These are phyloP conservation scores for Fusarium decemcellulare DNA, from an alignment of 2,329 filamentous ascomycete genomes.

Conservation along the genomic window DNA sequence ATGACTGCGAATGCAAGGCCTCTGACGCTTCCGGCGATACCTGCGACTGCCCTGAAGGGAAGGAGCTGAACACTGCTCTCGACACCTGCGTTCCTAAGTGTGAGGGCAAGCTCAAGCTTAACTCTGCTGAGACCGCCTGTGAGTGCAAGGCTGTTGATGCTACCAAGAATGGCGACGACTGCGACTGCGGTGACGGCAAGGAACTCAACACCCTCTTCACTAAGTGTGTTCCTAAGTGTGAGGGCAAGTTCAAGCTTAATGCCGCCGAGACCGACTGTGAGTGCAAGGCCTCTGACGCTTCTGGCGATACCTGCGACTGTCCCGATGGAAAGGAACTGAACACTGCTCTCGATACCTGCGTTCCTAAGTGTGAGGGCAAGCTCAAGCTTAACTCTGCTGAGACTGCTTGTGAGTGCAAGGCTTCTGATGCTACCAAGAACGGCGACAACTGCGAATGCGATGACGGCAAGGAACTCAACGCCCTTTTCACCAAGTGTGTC, in stretches of 20 bases:
- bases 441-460: not conserved
- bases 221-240: too few relatives aligned
- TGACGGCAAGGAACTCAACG: not conserved
- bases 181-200: not conserved
- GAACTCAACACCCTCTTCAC: too few relatives aligned
- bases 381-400: too few relatives aligned
- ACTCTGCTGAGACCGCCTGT: not conserved
- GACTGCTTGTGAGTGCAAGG: too few relatives aligned
- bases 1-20: too few relatives aligned
- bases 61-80: not conserved
- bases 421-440: too few relatives aligned
- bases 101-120: too few relatives aligned
- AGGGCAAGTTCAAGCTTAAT: not conserved
- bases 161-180: not conserved
- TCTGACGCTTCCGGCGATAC: too few relatives aligned
- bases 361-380: not conserved
- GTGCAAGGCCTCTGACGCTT: not conserved
- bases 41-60: not conserved
- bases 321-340: not conserved
- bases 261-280: not conserved
- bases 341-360: not conserved
- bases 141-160: not conserved
- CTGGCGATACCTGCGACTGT: not conserved
- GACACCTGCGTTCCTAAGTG: conserved; percentile 10
- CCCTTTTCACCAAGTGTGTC: not conserved